Conservation (phyloP, 768 basidiomycete genomes). For the Podaxis mareebaensis region DNA sequence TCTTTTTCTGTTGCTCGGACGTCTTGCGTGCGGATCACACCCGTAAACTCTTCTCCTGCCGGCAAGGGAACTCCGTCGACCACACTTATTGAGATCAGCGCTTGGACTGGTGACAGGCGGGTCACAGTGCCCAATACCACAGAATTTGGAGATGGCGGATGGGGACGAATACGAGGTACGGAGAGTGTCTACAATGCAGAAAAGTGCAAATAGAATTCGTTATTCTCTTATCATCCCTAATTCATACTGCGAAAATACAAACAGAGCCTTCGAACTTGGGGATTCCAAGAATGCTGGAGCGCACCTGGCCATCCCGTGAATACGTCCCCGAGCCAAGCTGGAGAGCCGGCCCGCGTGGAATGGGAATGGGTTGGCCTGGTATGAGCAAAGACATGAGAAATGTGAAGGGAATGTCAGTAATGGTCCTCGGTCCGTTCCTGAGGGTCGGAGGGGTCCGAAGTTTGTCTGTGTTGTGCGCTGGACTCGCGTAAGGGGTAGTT, state of each 20-base stretch:
- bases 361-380: constrained; percentile 76
- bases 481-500: constrained; percentile 28
- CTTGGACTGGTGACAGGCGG: constrained; percentile 82
- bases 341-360: constrained; percentile 50
- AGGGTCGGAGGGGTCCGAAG: constrained; percentile 10
- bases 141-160: constrained; percentile 74
- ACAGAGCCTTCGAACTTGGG: constrained; percentile 66
- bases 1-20: constrained; percentile 90
- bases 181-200: constrained; percentile 50
- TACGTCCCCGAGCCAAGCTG: constrained; percentile 71
- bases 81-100: constrained; percentile 78
- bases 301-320: constrained; percentile 56
- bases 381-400: constrained; percentile 40
- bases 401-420: constrained; percentile 15
- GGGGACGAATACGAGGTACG: constrained; percentile 67
- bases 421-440: background rate
- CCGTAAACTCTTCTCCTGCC: constrained; percentile 83
- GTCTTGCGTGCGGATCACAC: constrained; percentile 87
- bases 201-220: background rate
- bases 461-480: constrained; percentile 34
- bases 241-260: constrained; percentile 35
- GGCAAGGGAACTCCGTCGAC: constrained; percentile 86
- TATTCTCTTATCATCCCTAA: background rate
- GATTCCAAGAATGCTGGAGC: constrained; percentile 72
- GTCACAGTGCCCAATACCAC: constrained; percentile 81